phyloP scores from a whole-genome alignment of 2,329 filamentous ascomycete species.

The Botrytis pseudocinerea region DNA sequence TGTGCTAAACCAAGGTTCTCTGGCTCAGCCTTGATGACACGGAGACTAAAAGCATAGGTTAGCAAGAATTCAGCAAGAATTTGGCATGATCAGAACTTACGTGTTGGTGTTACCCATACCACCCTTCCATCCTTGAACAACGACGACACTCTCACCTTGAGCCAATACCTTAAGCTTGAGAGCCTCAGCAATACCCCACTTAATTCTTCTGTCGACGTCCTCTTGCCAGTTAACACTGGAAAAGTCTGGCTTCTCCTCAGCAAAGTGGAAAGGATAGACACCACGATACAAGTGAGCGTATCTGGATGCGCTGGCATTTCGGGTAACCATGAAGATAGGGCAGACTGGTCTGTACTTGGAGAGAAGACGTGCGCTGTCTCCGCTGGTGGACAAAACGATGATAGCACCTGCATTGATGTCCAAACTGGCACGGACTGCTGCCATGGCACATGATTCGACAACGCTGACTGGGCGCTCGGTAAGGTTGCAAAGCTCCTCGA shows the following conservation, averaged over 20 bases:
- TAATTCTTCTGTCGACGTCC: constrained; percentile 95
- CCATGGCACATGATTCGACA: constrained; percentile 94
- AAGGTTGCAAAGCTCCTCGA: constrained; percentile 88
- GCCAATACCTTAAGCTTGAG: constrained; percentile 76
- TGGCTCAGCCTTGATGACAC: constrained; percentile 41
- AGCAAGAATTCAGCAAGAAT: not conserved
- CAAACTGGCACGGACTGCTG: constrained; percentile 90
- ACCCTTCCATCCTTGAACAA: constrained; percentile 88
- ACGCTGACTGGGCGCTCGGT: constrained; percentile 81
- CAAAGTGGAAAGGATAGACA: constrained; percentile 96
- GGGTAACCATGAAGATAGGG: constrained; percentile 99
- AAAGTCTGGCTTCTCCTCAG: constrained; percentile 93
- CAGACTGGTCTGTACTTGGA: constrained; percentile 99
- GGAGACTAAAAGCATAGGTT: constrained; percentile 33
- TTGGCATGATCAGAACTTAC: constrained; percentile 21
- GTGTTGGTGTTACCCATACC: constrained; percentile 93
- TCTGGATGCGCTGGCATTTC: constrained; percentile 78
- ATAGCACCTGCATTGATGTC: constrained; percentile 97
- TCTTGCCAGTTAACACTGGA: constrained; percentile 93
- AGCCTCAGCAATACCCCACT: constrained; percentile 90
- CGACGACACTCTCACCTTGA: constrained; percentile 73
- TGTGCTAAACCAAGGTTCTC: constrained; percentile 34
- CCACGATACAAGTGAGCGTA: constrained; percentile 96
- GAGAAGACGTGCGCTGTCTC: constrained; percentile 88
- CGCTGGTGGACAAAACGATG: constrained; percentile 92